Base-by-base conservation (phyloP, 208 protist genomes). In the Kentomonas sorsogonicus region DNA sequence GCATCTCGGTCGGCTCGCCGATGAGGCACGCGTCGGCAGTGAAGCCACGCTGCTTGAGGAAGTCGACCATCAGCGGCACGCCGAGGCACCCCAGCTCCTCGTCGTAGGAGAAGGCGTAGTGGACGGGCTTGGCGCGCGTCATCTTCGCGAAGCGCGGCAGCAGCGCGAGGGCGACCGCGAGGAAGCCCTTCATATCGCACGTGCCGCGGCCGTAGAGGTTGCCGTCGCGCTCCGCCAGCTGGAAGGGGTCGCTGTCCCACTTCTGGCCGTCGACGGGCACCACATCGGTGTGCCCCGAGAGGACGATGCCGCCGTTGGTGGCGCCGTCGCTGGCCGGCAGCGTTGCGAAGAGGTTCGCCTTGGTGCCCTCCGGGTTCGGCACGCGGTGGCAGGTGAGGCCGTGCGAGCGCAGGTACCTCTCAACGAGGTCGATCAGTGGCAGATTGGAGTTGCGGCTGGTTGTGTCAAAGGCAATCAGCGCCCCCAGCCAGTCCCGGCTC, bases 211-310 rank as follows among this genome's bases (percentile, higher is more conserved):
- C 77, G 58, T 77, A 84, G 39, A 85, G 56, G 56, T 72, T 80
- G 38, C 68, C 77, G 27, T 74, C 71, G 50, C 34, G 53, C 57
- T 88, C 80, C 15, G 63, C 71, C 59, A 84, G 44, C 34, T 44
- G 60, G 30, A 84, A 85, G 3, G 81, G 69, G 60, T 83, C 77
- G 45, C 41, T 74, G 63, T 75, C 63, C 72, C 81, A 86, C 75
- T 60, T 60, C 66, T 90, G 83, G 33, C 75, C 83, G 34, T 73
- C 71, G 53, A 86, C 77, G 16, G 83, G 74, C 47, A 90, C 83
- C 38, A 90, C 77, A 51, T 90, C 77, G 6, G 69, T 86, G 67
- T 85, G 72, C 20, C 77, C 81, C 16, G 63, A 78, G 30, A 83
- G 30, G 38, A 79, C 74, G 40, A 85, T 67, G 48, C 81, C 70